Percentiles rank a stretch among this genome's conserved stretches.
Conservation (phyloP, 2,329 filamentous ascomycete species). For the Beauveria varroae region DNA sequence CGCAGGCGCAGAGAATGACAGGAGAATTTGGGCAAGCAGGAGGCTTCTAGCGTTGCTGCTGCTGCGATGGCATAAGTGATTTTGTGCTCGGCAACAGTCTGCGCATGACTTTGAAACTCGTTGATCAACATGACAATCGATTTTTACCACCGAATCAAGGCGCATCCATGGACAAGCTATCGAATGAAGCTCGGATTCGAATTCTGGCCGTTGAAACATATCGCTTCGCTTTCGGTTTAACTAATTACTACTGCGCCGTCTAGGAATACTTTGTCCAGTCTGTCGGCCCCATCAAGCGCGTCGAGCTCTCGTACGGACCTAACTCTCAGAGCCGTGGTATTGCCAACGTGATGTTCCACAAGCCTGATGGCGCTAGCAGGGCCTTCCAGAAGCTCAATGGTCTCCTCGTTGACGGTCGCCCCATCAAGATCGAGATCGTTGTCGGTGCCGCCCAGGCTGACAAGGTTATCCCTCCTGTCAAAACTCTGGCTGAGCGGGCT, state of each 20-base stretch:
- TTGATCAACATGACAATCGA: neutral
- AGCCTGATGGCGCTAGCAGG: constrained; percentile 73
- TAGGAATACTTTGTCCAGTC: constrained; percentile 96
- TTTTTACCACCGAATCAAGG: constrained; percentile 1
- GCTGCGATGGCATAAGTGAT: constrained; percentile 1
- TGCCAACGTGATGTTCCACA: constrained; percentile 80
- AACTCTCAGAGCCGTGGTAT: constrained; percentile 87
- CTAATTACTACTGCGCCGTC: constrained; percentile 58
- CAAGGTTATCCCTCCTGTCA: constrained; percentile 55
- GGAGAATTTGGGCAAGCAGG: neutral
- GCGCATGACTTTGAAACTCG: constrained; percentile 4
- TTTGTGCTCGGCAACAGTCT: neutral
- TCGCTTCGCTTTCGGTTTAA: constrained; percentile 37
- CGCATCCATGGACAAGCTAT: constrained; percentile 22
- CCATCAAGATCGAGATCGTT: constrained; percentile 94
- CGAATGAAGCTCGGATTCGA: constrained; percentile 24
- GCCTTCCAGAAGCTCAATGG: constrained; percentile 81
- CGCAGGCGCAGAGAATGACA: neutral
- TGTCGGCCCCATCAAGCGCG: constrained; percentile 83
- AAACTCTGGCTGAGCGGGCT: constrained; percentile 77
- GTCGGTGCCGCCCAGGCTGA: constrained; percentile 69
- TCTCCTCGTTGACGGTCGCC: constrained; percentile 78
- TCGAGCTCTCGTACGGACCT: constrained; percentile 87
- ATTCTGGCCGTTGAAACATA: constrained; percentile 20
- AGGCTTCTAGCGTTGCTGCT: neutral